phyloP scores from a whole-genome alignment of 2,329 filamentous ascomycete species.

The Fusarium virguliforme region DNA sequence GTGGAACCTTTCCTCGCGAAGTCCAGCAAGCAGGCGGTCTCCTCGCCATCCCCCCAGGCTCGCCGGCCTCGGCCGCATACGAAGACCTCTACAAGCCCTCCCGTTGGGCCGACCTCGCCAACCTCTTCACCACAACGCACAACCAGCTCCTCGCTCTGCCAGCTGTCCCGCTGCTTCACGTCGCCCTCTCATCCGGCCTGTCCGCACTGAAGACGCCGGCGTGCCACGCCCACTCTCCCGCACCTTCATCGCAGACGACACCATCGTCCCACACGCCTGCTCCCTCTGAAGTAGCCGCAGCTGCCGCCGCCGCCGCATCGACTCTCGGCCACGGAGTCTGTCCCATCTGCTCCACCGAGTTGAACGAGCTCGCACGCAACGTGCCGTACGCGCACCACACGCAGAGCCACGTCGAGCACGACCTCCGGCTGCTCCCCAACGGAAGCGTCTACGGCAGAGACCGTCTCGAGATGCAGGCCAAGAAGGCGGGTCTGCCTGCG shows the following conservation, averaged over 20 bases:
- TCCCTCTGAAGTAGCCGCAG: slow-evolving; percentile 64
- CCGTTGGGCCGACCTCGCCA: slow-evolving; percentile 83
- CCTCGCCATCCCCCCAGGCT: slow-evolving; percentile 77
- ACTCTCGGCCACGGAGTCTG: slow-evolving; percentile 83
- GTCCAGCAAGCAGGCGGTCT: slow-evolving; percentile 84
- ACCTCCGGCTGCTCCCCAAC: slow-evolving; percentile 90
- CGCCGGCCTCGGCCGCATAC: slow-evolving; percentile 62
- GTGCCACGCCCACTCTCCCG: slow-evolving; percentile 72
- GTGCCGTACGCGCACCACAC: slow-evolving; percentile 97
- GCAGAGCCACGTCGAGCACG: slow-evolving; percentile 91
- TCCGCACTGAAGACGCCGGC: slow-evolving; percentile 96
- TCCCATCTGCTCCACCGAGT: slow-evolving; percentile 94
- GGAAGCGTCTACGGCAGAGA: slow-evolving; percentile 86
- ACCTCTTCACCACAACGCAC: slow-evolving; percentile 88
- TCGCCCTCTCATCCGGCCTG: slow-evolving; percentile 90
- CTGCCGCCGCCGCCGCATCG: slow-evolving; percentile 46
- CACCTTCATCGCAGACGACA: slow-evolving; percentile 17
- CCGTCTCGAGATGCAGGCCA: slow-evolving; percentile 81
- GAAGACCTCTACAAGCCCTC: slow-evolving; percentile 77
- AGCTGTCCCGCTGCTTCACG: slow-evolving; percentile 86
- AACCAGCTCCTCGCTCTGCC: slow-evolving; percentile 89
- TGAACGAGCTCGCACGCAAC: slow-evolving; percentile 89
- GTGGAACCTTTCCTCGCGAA: slow-evolving; percentile 77
- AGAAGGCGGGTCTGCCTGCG: slow-evolving; percentile 80
- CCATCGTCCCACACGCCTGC: slow-evolving; percentile 61